A percentile compares a stretch with the other conserved stretches of the same genome.
phyloP scores from a whole-genome alignment of 352 stramenopile species.

The Globisporangium middletonii region DNA sequence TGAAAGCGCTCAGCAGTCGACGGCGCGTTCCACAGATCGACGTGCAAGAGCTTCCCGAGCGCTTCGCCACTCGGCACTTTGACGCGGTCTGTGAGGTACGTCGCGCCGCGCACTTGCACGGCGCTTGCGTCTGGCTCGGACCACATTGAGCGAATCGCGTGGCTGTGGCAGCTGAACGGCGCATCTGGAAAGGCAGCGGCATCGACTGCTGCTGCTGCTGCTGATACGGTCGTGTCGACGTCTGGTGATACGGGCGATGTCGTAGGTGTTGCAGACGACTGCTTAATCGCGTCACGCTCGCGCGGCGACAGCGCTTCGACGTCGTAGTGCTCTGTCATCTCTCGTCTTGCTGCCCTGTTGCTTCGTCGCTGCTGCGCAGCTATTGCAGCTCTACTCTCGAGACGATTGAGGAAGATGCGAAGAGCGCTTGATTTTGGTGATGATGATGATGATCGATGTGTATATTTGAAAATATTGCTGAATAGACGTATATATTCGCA shows the following conservation, averaged over 20 bases:
- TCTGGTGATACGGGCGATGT: background rate
- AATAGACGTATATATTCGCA: too few relatives aligned
- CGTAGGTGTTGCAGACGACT: background rate
- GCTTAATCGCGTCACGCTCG: conserved; percentile 11
- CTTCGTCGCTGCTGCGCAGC: background rate
- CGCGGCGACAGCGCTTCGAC: conserved; percentile 9
- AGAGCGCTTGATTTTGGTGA: background rate
- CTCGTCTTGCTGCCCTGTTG: background rate
- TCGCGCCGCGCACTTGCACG: conserved; percentile 47
- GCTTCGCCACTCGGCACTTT: conserved; percentile 41
- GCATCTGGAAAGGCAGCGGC: conserved; percentile 23
- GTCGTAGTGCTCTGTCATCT: conserved; percentile 16
- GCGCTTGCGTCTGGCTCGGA: conserved; percentile 38
- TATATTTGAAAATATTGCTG: too few relatives aligned
- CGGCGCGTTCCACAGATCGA: conserved; percentile 55
- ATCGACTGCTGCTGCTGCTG: background rate
- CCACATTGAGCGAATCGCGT: conserved; percentile 52
- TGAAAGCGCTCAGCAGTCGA: conserved; percentile 43
- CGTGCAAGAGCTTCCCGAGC: conserved; percentile 51
- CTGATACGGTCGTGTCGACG: conserved; percentile 10
- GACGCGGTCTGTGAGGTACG: conserved; percentile 48
- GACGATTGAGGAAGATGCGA: background rate
- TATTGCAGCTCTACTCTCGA: too few relatives aligned
- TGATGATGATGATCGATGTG: too few relatives aligned
- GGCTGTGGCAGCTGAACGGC: conserved; percentile 27